A percentile compares a stretch with the other conserved stretches of the same genome.
Evolutionary conservation across 768 basidiomycete genomes (phyloP).

Genomic region (Collybiopsis confluens): DNA sequence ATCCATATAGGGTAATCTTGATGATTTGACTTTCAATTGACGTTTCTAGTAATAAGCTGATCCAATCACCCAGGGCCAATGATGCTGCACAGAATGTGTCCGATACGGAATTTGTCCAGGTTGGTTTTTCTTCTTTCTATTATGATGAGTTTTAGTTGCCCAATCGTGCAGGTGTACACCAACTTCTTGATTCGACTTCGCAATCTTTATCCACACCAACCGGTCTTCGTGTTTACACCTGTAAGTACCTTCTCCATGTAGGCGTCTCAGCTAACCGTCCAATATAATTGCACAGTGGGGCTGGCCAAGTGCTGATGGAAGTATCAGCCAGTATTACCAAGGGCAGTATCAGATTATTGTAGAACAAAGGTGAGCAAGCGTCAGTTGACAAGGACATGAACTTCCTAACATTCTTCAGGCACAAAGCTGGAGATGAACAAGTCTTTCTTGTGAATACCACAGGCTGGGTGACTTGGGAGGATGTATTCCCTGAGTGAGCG

Average conservation of each 20-base stretch:
- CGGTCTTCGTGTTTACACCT: conserved; percentile 52
- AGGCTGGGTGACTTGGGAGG: conserved; percentile 48
- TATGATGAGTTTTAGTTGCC: neutral
- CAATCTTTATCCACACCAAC: conserved; percentile 36
- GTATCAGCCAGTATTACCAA: conserved; percentile 39
- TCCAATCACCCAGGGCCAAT: conserved; percentile 53
- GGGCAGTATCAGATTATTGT: conserved; percentile 46
- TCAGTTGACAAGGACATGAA: neutral
- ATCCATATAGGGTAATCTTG: conserved; percentile 57
- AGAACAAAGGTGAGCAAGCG: conserved; percentile 24
- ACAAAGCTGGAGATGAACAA: conserved; percentile 39
- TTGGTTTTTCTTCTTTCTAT: conserved; percentile 14
- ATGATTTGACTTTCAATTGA: too few relatives aligned
- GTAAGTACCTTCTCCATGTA: conserved; percentile 27
- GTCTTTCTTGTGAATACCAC: conserved; percentile 53
- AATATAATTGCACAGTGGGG: conserved; percentile 37
- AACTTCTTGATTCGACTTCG: conserved; percentile 42
- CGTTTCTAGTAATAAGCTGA: too few relatives aligned
- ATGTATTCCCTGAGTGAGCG: conserved; percentile 43
- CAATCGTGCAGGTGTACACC: conserved; percentile 41
- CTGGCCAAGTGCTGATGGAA: conserved; percentile 49
- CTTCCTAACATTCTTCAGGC: conserved; percentile 18
- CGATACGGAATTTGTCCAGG: conserved; percentile 37
- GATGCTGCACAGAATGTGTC: conserved; percentile 50
- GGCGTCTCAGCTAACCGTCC: neutral